Percentiles rank a stretch among this genome's conserved stretches.
Conservation (phyloP, 495 filamentous ascomycete species). For the Choiromyces venosus region DNA sequence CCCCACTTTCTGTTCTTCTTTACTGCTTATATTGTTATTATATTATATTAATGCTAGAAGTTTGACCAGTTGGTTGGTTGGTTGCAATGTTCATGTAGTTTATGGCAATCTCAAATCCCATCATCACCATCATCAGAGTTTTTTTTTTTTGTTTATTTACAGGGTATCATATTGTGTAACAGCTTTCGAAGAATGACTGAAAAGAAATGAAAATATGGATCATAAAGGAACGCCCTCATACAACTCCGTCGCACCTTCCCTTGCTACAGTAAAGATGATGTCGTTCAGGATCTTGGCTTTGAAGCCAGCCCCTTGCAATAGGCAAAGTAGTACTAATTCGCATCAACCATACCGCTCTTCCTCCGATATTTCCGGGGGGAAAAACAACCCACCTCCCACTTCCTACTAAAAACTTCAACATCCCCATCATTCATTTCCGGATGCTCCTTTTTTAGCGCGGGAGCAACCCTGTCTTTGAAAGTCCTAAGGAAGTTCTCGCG, state of each 20-base stretch:
- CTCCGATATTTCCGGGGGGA: background rate
- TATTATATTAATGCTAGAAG: background rate
- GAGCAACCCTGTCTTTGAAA: slow-evolving; percentile 54
- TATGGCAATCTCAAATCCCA: background rate
- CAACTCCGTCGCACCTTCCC: slow-evolving; percentile 62
- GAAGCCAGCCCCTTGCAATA: slow-evolving; percentile 71
- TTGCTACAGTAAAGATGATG: slow-evolving; percentile 60
- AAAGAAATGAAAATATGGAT: slow-evolving; percentile 2
- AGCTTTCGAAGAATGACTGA: background rate
- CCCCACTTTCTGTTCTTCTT: too few species aligned
- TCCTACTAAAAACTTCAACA: slow-evolving; percentile 59
- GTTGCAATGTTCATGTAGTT: background rate
- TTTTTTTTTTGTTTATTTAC: background rate
- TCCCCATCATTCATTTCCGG: slow-evolving; percentile 53
- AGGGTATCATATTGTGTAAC: background rate
- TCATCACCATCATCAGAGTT: background rate
- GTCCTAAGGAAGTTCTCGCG: slow-evolving; percentile 57
- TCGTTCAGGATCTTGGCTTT: slow-evolving; percentile 64
- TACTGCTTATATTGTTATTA: too few species aligned
- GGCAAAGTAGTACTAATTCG: slow-evolving; percentile 58
- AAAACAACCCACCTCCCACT: slow-evolving; percentile 55
- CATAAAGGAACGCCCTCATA: slow-evolving; percentile 61
- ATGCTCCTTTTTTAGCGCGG: slow-evolving; percentile 52
- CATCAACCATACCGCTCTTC: slow-evolving; percentile 28
- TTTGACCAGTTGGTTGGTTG: background rate